Conservation (phyloP, 805 yeast genomes). For the Vanderwaltozyma verrucispora region DNA sequence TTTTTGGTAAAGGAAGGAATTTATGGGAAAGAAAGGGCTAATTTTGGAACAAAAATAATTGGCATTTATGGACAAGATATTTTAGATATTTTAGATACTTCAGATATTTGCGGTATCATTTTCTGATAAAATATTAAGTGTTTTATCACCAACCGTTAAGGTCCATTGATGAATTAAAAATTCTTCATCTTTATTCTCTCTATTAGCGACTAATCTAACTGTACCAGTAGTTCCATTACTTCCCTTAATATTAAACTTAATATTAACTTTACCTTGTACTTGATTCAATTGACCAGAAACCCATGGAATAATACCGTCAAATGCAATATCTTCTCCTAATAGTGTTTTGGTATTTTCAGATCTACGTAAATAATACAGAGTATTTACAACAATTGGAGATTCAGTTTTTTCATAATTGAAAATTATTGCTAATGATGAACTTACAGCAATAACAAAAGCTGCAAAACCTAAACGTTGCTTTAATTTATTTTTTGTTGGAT, state of each 20-base stretch:
- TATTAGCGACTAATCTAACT: slow-evolving; percentile 57
- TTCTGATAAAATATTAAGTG: slow-evolving; percentile 42
- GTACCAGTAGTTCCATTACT: slow-evolving; percentile 42
- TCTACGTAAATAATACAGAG: slow-evolving; percentile 76
- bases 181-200: slow-evolving; percentile 47
- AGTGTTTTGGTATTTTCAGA: slow-evolving; percentile 49
- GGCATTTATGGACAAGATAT: not conserved
- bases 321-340: slow-evolving; percentile 69
- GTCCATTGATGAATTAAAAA: slow-evolving; percentile 58
- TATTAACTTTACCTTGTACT: slow-evolving; percentile 69
- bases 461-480: slow-evolving; percentile 45
- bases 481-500: slow-evolving; percentile 49
- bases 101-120: slow-evolving; percentile 9
- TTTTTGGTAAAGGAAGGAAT: not conserved
- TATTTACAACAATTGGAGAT: slow-evolving; percentile 80
- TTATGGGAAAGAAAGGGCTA: no score
- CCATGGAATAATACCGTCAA: slow-evolving; percentile 71
- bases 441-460: slow-evolving; percentile 44
- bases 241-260: slow-evolving; percentile 63
- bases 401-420: slow-evolving; percentile 89
- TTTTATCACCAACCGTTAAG: slow-evolving; percentile 38
- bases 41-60: no score
- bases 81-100: not conserved
- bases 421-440: slow-evolving; percentile 48
- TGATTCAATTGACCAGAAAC: slow-evolving; percentile 76